phyloP scores from a whole-genome alignment of 371 early-diverging fungal species.

The Synchytrium microbalum region DNA sequence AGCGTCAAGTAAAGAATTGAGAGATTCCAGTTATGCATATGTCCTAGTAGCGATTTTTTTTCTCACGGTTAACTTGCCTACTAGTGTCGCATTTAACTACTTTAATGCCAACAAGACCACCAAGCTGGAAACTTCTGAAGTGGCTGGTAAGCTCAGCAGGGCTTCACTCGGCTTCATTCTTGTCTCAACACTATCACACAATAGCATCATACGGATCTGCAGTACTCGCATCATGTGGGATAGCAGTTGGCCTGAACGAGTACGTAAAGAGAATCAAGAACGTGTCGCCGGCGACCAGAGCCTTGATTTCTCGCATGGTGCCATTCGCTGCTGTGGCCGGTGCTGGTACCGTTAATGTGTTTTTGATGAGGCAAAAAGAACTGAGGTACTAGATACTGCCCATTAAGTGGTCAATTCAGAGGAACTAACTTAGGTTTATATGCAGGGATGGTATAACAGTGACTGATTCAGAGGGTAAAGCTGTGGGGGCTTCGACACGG shows the following conservation, averaged over 20 bases:
- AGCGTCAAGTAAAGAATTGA: constrained; percentile 71
- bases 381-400: constrained; percentile 31
- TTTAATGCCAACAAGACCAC: constrained; percentile 79
- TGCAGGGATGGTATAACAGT: constrained; percentile 65
- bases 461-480: constrained; percentile 48
- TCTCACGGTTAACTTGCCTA: background rate
- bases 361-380: constrained; percentile 80
- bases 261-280: constrained; percentile 24
- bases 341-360: constrained; percentile 76
- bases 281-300: constrained; percentile 29
- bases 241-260: constrained; percentile 65
- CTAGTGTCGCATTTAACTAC: constrained; percentile 64
- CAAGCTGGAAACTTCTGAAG: constrained; percentile 62
- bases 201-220: constrained; percentile 64
- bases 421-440: constrained; percentile 4
- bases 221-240: constrained; percentile 62
- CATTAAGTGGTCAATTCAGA: background rate
- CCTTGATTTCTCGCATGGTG: constrained; percentile 50
- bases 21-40: too few relatives aligned
- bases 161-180: constrained; percentile 3
- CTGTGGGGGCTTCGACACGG: constrained; percentile 56
- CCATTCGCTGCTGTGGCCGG: constrained; percentile 76
- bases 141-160: constrained; percentile 42
- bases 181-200: background rate
- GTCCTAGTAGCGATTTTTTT: background rate